Base-by-base conservation (phyloP, 2,329 filamentous ascomycete species). In the Passalora sequoiae region DNA sequence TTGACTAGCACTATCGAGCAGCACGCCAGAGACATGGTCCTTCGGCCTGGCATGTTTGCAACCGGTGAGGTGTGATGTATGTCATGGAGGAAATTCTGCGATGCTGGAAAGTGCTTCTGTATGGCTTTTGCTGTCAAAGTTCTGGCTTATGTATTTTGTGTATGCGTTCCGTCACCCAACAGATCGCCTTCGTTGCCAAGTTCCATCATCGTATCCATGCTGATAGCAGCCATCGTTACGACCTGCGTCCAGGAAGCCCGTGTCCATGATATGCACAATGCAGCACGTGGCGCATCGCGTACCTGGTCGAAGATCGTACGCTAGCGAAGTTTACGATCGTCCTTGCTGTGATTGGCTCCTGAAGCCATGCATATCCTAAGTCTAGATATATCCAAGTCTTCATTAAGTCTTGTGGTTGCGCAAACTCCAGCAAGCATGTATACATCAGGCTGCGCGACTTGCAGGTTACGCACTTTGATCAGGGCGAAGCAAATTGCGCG, bases 401-500 rank as follows among this genome's bases (percentile, higher is more conserved):
- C 29, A 32, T 8, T 15, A 32, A 2, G n/a, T n/a, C n/a, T n/a
- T n/a, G n/a, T n/a, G n/a, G n/a, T n/a, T n/a, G n/a, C n/a, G n/a
- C n/a, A n/a, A n/a, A n/a, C n/a, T n/a, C n/a, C 3, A 16, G 29
- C 8, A 16, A 32, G 15, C 5, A 36, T 36, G 33, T 24, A 13
- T 13, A 22, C 3, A 36, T 21, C 19, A 12, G 21, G 25, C 4
- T 45, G 43, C 22, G 24, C 22, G 12, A 40, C 43, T 6, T 45
- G 43, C 19, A 25, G 43, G 30, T 20, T 45, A 24, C 30, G 43
- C 17, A 40, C 15, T 29, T 15, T 45, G 30, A 40, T 45, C 15
- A 13, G 37, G 17, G 19, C 30, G 3, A 32, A 40, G 16, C 29
- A 45, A 17, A 17, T 36, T 10, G 37, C 43, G 24, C 38, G 43